Percentiles rank a stretch among this genome's conserved stretches.
Conservation (phyloP, 2,329 filamentous ascomycete species). For the Truncatella angustata region DNA sequence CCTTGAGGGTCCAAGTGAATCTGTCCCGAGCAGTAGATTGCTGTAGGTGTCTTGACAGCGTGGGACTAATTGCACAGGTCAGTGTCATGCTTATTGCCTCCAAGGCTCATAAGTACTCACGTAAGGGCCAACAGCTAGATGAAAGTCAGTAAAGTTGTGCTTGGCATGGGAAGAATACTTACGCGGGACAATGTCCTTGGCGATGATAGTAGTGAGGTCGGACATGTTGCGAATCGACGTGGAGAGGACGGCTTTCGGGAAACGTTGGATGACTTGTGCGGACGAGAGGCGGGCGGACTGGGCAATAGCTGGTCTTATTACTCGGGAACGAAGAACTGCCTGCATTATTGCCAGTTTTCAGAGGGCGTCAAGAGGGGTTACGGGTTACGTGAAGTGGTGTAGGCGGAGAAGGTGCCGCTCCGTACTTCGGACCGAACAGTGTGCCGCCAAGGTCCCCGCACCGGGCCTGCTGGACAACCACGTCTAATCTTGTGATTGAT, state of each 20-base stretch:
- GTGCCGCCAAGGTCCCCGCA: not conserved
- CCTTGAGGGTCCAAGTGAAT: slow-evolving; percentile 66
- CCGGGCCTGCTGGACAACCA: not conserved
- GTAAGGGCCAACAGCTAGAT: slow-evolving; percentile 60
- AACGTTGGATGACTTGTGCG: slow-evolving; percentile 13
- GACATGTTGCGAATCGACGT: slow-evolving; percentile 41
- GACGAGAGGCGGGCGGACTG: slow-evolving; percentile 10
- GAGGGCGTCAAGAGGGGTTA: not conserved
- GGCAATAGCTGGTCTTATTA: not conserved
- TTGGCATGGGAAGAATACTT: slow-evolving; percentile 29
- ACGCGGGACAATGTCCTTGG: slow-evolving; percentile 59
- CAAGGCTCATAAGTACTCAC: slow-evolving; percentile 38
- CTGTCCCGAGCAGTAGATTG: slow-evolving; percentile 68
- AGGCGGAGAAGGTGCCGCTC: slow-evolving; percentile 4
- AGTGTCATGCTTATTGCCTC: not conserved
- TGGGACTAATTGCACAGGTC: slow-evolving; percentile 48
- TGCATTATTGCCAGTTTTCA: not conserved
- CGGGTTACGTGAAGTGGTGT: not conserved
- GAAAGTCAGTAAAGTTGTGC: slow-evolving; percentile 24
- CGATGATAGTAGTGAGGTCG: slow-evolving; percentile 47
- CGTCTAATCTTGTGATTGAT: no score
- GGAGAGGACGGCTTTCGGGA: slow-evolving; percentile 21
- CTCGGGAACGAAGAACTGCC: not conserved
- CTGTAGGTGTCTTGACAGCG: slow-evolving; percentile 63
- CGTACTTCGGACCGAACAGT: slow-evolving; percentile 6